Evolutionary conservation across 1,284 basidiomycete genomes (phyloP), one percentile per base, ranked within the genome.

Genomic region (Cryptococcus sp.): DNA sequence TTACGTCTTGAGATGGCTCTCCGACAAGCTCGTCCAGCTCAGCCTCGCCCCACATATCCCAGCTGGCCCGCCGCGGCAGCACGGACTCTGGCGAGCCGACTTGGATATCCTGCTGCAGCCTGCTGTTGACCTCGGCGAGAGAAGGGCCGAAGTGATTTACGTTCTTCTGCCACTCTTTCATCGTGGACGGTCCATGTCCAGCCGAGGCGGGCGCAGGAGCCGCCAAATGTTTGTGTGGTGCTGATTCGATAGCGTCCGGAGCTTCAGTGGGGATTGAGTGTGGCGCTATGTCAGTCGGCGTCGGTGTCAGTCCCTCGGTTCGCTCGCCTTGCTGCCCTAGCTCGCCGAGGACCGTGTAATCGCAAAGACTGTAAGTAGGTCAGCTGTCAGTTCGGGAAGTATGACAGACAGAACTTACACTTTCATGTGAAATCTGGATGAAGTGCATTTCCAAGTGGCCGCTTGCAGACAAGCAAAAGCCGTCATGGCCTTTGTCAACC

Each of bases 381-480:
- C 46, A 58, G 51, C 56, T 8, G 19, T 17, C 16, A 47, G 11
- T n/a, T n/a, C 10, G 20, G 22, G 2, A 20, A 19, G 38, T 7
- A 27, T 23, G 10, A 13, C n/a, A 25, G 10, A 17, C 5, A 17
- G 3, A 69, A 69, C 75, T 72, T 46, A 78, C 77, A 81, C 78
- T 50, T 75, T 74, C 72, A 81, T 73, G 56, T 77, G 74, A 51
- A 77, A 58, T 27, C 68, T 65, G 49, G 69, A 65, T 5, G 71
- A 62, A 2, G 76, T 80, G 19, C 80, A 67, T 30, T 76, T 69
- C 71, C 78, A 80, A 4, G 82, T 83, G 17, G 80, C 80, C 17
- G 75, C 78, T 65, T 82, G 81, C 1, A 83, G 67, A 52, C 81
- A 80, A 0, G 81, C 81, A 66, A 82, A 83, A 0, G 82, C 82